Base-by-base conservation (phyloP, 495 filamentous ascomycete genomes). In the Beverwykella pulmonaria region DNA sequence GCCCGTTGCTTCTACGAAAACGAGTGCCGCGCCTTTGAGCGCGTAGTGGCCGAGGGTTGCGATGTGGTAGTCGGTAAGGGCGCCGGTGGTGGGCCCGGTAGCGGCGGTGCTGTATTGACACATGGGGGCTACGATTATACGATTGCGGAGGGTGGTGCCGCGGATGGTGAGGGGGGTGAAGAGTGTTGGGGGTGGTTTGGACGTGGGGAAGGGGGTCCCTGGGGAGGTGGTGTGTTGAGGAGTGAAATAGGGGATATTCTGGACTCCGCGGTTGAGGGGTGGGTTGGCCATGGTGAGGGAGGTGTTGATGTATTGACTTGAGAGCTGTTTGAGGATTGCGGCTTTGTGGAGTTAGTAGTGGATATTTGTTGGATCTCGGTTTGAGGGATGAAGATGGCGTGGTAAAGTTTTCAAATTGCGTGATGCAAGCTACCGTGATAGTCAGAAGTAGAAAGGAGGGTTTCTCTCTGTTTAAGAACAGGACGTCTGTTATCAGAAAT, bases 1-100 rank as follows among this genome's bases (percentile, higher is more conserved):
- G 25, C 84, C 82, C 0, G 89, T 90, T 14, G 90, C 89, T 76
- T 94, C 91, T 30, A 92, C 81, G 65, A 92, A 86, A 48, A 85
- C 73, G 9, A 91, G 78, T 1, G 86, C 88, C 0, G 88, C 82
- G 8, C 91, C 91, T 68, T 71, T 71, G 14, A 71, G 26, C 1
- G 68, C 68, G 41, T 67, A 67, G 59, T 71, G 68, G 23, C 68
- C 68, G 14, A 71, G 63, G 7, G 63, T 63, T 1, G 63, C 68
- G 57, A 71, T 41, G 41, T 71, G 68, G 44, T 59, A 71, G 66
- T 69, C 61, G 17, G 68, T 71, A 8, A 71, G 34, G 1, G 57
- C 52, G 29, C 68, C 68, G 9, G 36, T 60, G 12, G 48, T 5
- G n/a, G 63, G 53, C 6, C 68, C 68, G 4, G 22, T 23, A 39